A percentile compares a stretch with the other conserved stretches of the same genome.
phyloP scores from a whole-genome alignment of 805 yeast genomes.

The Zygotorulaspora chibaensis region DNA sequence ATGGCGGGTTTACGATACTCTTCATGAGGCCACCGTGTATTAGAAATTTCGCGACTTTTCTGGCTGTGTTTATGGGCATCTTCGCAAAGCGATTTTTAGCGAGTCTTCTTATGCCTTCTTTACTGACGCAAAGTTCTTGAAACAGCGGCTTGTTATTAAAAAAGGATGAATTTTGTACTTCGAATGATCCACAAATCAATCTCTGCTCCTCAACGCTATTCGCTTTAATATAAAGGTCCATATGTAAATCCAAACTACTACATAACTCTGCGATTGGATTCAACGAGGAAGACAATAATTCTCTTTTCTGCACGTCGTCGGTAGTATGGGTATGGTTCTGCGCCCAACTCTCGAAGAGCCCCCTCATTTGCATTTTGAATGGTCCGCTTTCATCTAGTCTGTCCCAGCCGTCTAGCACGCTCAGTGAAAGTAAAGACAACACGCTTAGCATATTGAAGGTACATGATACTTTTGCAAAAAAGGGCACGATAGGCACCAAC shows the following conservation, averaged over 20 bases:
- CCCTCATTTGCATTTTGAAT: slow-evolving; percentile 10
- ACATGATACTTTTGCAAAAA: slow-evolving; percentile 12
- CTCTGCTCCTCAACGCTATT: slow-evolving; percentile 3
- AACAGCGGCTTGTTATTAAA: slow-evolving; percentile 4
- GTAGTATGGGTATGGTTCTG: slow-evolving; percentile 6
- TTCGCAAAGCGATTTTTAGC: slow-evolving; percentile 9
- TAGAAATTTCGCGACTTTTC: slow-evolving; percentile 9
- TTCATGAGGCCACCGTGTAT: slow-evolving; percentile 9
- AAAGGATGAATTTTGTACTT: slow-evolving; percentile 6
- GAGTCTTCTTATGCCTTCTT: slow-evolving; percentile 9
- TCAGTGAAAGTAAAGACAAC: slow-evolving; percentile 10
- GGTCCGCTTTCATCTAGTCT: slow-evolving; percentile 12
- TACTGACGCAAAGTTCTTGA: slow-evolving; percentile 14
- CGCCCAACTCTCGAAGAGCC: slow-evolving; percentile 12
- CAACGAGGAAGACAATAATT: background rate
- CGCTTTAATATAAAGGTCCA: slow-evolving; percentile 9
- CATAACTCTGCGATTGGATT: slow-evolving; percentile 6
- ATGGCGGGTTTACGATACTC: slow-evolving; percentile 11
- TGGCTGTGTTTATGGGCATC: slow-evolving; percentile 8
- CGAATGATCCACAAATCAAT: slow-evolving; percentile 11
- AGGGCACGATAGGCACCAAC: slow-evolving; percentile 9
- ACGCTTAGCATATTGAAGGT: slow-evolving; percentile 13
- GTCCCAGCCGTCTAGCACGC: slow-evolving; percentile 13
- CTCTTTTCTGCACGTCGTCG: background rate
- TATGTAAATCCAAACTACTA: slow-evolving; percentile 10